Evolutionary conservation across 768 basidiomycete genomes (phyloP).

Genomic region (Ramaria sp.): DNA sequence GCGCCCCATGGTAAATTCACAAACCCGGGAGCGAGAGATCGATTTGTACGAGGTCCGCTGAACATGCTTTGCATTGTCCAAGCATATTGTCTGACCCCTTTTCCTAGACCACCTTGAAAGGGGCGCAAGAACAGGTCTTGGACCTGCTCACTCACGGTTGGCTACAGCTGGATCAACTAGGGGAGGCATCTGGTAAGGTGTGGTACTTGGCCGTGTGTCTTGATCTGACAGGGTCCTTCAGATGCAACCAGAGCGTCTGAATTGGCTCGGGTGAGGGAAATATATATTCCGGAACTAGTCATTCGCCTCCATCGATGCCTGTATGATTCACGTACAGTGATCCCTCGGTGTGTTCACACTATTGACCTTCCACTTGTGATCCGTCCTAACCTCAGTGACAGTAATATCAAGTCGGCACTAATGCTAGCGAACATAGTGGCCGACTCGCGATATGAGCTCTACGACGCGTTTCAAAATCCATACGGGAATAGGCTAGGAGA

Average conservation of each 20-base stretch:
- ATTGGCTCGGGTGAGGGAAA: conserved; percentile 71
- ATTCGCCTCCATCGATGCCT: conserved; percentile 73
- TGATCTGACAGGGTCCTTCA: neutral
- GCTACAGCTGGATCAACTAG: conserved; percentile 43
- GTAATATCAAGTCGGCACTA: conserved; percentile 67
- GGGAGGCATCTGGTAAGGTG: conserved; percentile 21
- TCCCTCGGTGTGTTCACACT: conserved; percentile 50
- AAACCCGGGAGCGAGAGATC: conserved; percentile 9
- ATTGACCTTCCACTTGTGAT: neutral
- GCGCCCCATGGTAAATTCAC: conserved; percentile 2
- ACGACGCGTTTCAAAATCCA: conserved; percentile 69
- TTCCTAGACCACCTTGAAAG: conserved; percentile 46
- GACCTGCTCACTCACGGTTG: conserved; percentile 71
- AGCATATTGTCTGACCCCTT: neutral
- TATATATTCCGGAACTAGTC: conserved; percentile 84
- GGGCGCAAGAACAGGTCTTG: conserved; percentile 51
- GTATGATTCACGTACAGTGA: conserved; percentile 45
- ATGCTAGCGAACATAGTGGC: conserved; percentile 78
- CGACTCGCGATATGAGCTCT: conserved; percentile 76
- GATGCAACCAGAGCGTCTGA: neutral
- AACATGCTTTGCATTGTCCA: neutral
- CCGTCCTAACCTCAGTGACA: conserved; percentile 18
- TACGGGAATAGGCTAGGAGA: conserved; percentile 53
- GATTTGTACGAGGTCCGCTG: conserved; percentile 6
- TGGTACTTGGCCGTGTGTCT: neutral